Evolutionary conservation across 306 rosid genomes (phyloP), one percentile per base, ranked within the genome.

Genomic region (Calophaca sinica): DNA sequence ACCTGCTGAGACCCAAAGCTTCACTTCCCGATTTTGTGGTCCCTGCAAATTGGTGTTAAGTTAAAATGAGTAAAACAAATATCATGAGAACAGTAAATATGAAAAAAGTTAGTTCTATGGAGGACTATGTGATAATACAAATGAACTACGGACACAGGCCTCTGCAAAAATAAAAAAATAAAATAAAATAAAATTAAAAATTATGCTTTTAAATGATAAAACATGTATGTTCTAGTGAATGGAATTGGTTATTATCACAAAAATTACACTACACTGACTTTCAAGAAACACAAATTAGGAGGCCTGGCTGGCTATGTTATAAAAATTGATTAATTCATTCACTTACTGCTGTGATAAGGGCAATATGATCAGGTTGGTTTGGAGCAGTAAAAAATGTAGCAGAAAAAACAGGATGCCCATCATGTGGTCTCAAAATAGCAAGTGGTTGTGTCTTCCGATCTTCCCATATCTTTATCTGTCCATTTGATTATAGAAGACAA

Each of bases 391-490:
- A 87, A 82, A 96, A 96, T 4, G 90, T 88, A 73, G 99, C 89
- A 5, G 98, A 86, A 90, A 88, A 90, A 79, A 96, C 92, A 38
- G 98, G 96, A 73, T 84, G 89, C 12, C 98, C 99, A 9, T 89
- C 90, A 70, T 92, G 90, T 70, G 98, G 98, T 80, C 86, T 92
- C 82, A 92, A 83, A 50, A 92, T 88, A 2, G 79, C 85, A 48
- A 89, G 96, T 13, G 99, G 99, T 31, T 86, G 90, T 57, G 84
- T 72, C 86, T 87, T 96, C 75, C 96, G 93, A 78, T 92, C 98
- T 77, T 88, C 97, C 99, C 99, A 96, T 26, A 92, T 87, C 70
- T 92, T 96, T 76, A 92, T 84, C 99, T 96, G 91, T 72, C 61
- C 74, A 84, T 45, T 63, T 44, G 76, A 57, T 49, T 55, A 77